phyloP scores from a whole-genome alignment of 495 filamentous ascomycete species.

The Penicillium goetzii region DNA sequence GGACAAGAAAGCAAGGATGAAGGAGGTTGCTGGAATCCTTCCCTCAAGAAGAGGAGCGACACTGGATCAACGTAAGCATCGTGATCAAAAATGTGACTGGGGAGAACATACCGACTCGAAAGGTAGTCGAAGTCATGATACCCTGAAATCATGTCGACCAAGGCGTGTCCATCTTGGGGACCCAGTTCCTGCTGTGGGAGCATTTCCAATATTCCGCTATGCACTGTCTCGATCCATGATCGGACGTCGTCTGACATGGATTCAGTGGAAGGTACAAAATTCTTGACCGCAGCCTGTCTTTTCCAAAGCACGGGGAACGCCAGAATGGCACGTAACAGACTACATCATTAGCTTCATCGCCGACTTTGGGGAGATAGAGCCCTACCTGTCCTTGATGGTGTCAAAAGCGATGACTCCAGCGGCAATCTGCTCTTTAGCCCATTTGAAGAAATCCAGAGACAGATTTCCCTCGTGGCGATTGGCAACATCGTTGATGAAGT shows the following conservation, averaged over 20 bases:
- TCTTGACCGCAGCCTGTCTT: not conserved
- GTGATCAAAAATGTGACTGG: not conserved
- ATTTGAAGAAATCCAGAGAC: constrained; percentile 1
- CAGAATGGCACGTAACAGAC: not conserved
- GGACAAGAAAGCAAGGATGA: not conserved
- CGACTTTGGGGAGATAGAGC: not conserved
- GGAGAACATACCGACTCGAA: not conserved
- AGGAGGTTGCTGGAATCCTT: not conserved
- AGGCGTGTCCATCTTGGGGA: not conserved
- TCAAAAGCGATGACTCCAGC: not conserved
- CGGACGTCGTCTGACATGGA: not conserved
- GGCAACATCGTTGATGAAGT: not conserved
- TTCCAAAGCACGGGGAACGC: not conserved
- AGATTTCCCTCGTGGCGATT: not conserved
- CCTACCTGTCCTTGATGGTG: not conserved
- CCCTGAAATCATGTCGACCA: not conserved
- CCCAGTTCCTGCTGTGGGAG: not conserved
- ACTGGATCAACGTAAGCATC: not conserved
- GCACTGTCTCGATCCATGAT: not conserved
- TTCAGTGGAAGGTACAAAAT: not conserved
- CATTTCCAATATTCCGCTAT: not conserved
- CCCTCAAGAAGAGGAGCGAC: not conserved
- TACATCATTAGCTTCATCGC: not conserved
- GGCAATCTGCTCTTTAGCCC: not conserved
- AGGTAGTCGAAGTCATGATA: not conserved